Base-by-base conservation (phyloP, 106 monocot species). In the Apostasia ramifera region DNA sequence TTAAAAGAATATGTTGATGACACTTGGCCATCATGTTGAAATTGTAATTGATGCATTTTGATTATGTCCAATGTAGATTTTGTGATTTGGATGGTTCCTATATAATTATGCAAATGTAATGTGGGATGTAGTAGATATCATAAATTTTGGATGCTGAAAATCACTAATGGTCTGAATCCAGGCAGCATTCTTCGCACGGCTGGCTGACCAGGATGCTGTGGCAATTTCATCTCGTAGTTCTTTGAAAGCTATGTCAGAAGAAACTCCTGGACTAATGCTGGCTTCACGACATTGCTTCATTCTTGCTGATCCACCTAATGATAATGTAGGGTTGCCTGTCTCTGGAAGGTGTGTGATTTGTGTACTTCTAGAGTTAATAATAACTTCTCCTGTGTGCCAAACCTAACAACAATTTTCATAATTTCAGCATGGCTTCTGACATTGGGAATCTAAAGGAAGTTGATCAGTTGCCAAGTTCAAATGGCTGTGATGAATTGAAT, bases 201-300 rank as follows among this genome's bases (percentile, higher is more conserved):
- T 97, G 12, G 83, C 81, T 47, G 92, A 92, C 40, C 76, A 72
- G 68, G 76, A 81, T 79, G 77, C 52, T 68, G 82, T 77, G 44
- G 66, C 41, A 49, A 79, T 69, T 38, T 84, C 91, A 57, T 78
- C 71, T 8, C 71, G 74, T 13, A 92, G 79, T 87, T 92, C 95
- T 65, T 64, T 97, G 60, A 89, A 85, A 77, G 89, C 95, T 63
- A 79, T 89, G 26, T 84, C 74, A 62, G 89, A 89, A 78, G 82
- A 89, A 43, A 85, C 92, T 80, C 86, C 86, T 70, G 80, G 81
- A 44, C 73, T 86, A 59, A 92, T 92, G 54, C 83, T 97, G 51
- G 95, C 89, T 56, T 77, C 80, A 66, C 86, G 95, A 62, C 95
- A 97, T 74, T 97, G 95, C 71, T 92, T 89, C 83, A 61, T 83